Conservation (phyloP, 2,329 filamentous ascomycete genomes). For the Sordariomycetes sp. region DNA sequence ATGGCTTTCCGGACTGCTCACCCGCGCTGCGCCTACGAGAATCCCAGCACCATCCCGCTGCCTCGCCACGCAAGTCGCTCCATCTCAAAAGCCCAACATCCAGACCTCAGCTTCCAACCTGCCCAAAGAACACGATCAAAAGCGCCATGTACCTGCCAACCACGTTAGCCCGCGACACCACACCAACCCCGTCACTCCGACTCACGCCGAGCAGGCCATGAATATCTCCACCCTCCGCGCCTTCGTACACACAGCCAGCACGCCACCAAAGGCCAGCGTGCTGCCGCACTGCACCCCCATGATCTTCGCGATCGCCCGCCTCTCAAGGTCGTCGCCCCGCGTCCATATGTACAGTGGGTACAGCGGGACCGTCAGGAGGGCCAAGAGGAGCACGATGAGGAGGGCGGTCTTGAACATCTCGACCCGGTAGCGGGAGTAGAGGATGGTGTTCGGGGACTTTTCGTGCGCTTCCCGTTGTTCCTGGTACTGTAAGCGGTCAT, state of each 20-base stretch:
- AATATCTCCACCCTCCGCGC: conserved; percentile 7
- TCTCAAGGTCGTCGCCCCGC: not conserved
- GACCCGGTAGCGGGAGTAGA: not conserved
- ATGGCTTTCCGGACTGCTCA: too few relatives aligned
- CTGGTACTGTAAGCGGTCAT: not conserved
- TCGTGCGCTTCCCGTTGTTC: not conserved
- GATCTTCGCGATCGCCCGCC: conserved; percentile 3
- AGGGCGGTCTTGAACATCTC: not conserved
- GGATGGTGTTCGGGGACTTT: not conserved
- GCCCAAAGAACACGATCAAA: conserved; percentile 6
- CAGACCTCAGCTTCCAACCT: not conserved
- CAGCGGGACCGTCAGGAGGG: conserved; percentile 3
- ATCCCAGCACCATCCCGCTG: too few relatives aligned
- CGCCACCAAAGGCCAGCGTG: conserved; percentile 1
- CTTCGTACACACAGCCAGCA: conserved; percentile 4
- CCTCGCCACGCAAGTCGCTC: too few relatives aligned
- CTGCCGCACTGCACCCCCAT: conserved; percentile 4
- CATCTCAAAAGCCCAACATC: too few relatives aligned
- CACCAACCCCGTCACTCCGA: not conserved
- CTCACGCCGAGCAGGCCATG: conserved; percentile 4
- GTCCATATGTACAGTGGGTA: conserved; percentile 6
- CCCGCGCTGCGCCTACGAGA: too few relatives aligned
- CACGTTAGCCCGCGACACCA: not conserved
- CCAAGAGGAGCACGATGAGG: not conserved
- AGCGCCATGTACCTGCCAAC: conserved; percentile 6